phyloP scores from a whole-genome alignment of 768 basidiomycete species.

The Mycena olivaceomarginata region DNA sequence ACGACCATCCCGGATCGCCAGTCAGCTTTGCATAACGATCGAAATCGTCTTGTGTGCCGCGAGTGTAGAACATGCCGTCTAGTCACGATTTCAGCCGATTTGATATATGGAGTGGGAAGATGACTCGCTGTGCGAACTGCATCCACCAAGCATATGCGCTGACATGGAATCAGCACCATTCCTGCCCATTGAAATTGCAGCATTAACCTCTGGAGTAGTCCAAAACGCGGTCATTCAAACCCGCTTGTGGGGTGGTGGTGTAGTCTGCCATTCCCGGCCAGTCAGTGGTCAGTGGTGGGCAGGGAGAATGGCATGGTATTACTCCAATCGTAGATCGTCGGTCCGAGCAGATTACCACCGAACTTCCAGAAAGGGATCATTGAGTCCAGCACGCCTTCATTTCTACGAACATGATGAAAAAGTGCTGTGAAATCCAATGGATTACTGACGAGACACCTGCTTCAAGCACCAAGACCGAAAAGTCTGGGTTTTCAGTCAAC shows the following conservation, averaged over 20 bases:
- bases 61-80: conserved; percentile 57
- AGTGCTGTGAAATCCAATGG: background rate
- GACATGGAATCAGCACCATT: background rate
- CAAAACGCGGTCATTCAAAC: conserved; percentile 41
- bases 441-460: conserved; percentile 34
- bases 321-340: conserved; percentile 23
- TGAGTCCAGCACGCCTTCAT: conserved; percentile 27
- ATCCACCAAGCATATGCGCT: conserved; percentile 52
- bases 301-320: background rate
- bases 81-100: background rate
- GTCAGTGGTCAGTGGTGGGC: background rate
- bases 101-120: background rate
- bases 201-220: conserved; percentile 39
- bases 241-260: conserved; percentile 45
- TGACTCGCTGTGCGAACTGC: conserved; percentile 51
- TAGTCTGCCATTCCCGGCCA: conserved; percentile 28
- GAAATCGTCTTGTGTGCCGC: conserved; percentile 55
- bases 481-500: conserved; percentile 40
- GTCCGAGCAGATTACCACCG: background rate
- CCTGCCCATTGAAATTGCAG: too few relatives aligned
- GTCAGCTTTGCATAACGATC: conserved; percentile 54
- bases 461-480: conserved; percentile 46
- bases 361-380: conserved; percentile 26
- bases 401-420: background rate
- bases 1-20: conserved; percentile 59